Percentiles rank a stretch among this genome's conserved stretches.
Conservation (phyloP, 768 basidiomycete genomes). For the Naganishia kalamii region DNA sequence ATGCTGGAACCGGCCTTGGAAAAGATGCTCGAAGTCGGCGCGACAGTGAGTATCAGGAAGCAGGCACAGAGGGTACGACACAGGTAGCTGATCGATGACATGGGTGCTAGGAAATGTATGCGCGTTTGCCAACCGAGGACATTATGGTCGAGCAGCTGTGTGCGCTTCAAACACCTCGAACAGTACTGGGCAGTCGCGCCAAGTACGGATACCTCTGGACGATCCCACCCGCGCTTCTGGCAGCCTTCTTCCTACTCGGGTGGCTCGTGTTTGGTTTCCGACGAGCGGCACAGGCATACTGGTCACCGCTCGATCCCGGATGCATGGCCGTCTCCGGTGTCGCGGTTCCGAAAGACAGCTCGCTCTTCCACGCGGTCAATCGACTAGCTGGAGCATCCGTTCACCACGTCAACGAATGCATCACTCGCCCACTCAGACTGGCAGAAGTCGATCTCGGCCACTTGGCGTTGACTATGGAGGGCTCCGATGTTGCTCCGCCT, state of each 20-base stretch:
- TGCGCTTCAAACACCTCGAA: conserved; percentile 7
- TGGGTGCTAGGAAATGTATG: conserved; percentile 6
- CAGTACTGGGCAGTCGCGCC: conserved; percentile 7
- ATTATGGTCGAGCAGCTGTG: background rate
- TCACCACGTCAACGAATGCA: background rate
- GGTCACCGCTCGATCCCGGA: conserved; percentile 13
- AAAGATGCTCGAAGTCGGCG: conserved; percentile 10
- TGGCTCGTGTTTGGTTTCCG: conserved; percentile 17
- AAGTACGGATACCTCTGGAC: conserved; percentile 5
- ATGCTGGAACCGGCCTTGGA: background rate
- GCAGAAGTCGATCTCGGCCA: conserved; percentile 3
- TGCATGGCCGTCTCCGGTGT: conserved; percentile 17
- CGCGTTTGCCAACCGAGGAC: background rate
- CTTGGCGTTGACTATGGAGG: conserved; percentile 11
- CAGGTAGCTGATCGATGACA: background rate
- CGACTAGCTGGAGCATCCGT: conserved; percentile 9
- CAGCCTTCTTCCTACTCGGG: conserved; percentile 6
- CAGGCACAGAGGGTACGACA: too few species aligned
- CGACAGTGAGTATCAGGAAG: background rate
- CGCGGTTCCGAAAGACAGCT: conserved; percentile 14
- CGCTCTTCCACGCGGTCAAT: background rate
- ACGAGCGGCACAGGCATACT: background rate
- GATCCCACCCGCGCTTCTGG: background rate
- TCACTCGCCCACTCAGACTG: conserved; percentile 1
- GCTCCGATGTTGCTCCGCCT: background rate